A percentile compares a stretch with the other conserved stretches of the same genome.
Conservation (phyloP, 345 rosid genomes). For the Leavenworthia alabamica region DNA sequence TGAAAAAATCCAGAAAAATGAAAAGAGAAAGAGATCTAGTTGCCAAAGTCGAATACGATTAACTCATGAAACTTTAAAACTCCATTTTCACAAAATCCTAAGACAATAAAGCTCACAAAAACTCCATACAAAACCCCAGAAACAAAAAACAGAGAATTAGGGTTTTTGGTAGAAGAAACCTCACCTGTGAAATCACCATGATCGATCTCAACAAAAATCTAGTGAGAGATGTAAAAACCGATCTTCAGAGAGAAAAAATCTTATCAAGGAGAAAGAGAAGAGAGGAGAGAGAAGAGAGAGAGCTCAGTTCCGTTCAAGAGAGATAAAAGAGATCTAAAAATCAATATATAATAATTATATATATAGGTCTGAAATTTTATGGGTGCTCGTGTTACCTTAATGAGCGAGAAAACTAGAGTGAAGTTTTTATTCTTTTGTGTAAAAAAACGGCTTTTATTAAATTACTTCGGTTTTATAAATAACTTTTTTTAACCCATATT, state of each 20-base stretch:
- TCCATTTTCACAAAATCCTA: constrained; percentile 22
- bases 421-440: background rate
- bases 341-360: constrained; percentile 15
- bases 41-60: constrained; percentile 31
- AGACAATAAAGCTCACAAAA: constrained; percentile 12
- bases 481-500: background rate
- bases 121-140: background rate
- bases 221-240: constrained; percentile 18
- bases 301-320: constrained; percentile 27
- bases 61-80: background rate
- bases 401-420: background rate
- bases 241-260: constrained; percentile 18
- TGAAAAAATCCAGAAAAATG: background rate
- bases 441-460: constrained; percentile 19
- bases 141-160: constrained; percentile 22
- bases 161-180: constrained; percentile 21
- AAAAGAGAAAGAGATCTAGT: constrained; percentile 26
- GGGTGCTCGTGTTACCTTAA: constrained; percentile 36
- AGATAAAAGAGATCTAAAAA: constrained; percentile 25
- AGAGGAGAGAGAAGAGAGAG: background rate
- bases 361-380: constrained; percentile 24
- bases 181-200: constrained; percentile 24
- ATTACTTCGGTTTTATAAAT: constrained; percentile 11
- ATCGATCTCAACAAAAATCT: background rate
- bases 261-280: constrained; percentile 15